Evolutionary conservation across 2,329 filamentous ascomycete genomes (phyloP).

Genomic region (Cordyceps cateniannulata): DNA sequence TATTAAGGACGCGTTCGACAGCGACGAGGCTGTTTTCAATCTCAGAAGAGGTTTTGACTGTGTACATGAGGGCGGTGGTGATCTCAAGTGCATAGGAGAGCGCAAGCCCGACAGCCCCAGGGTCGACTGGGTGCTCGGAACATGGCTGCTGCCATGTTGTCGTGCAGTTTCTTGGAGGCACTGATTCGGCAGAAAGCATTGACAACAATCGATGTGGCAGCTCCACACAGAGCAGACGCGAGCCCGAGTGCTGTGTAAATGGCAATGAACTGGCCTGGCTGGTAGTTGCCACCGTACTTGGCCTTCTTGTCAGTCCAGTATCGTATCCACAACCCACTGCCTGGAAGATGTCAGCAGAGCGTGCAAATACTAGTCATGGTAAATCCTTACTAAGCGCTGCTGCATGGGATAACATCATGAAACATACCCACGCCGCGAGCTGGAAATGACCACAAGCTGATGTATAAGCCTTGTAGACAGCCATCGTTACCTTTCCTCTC

Average conservation of each 20-base stretch:
- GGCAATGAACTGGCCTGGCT: constrained; percentile 77
- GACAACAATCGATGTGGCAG: constrained; percentile 78
- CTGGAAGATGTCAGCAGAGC: constrained; percentile 28
- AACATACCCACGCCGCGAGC: constrained; percentile 66
- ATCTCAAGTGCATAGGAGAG: constrained; percentile 94
- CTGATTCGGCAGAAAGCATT: constrained; percentile 98
- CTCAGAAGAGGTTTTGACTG: constrained; percentile 87
- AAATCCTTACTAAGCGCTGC: constrained; percentile 58
- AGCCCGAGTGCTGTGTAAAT: constrained; percentile 86
- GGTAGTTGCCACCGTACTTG: constrained; percentile 54
- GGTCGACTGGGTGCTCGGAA: constrained; percentile 72
- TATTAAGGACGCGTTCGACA: constrained; percentile 87
- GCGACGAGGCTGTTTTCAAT: constrained; percentile 95
- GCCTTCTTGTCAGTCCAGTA: constrained; percentile 74
- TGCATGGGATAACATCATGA: constrained; percentile 71
- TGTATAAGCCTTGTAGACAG: constrained; percentile 80
- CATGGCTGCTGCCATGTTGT: constrained; percentile 86
- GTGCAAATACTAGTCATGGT: constrained; percentile 9
- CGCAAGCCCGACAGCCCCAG: constrained; percentile 73
- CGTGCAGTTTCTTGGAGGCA: constrained; percentile 85
- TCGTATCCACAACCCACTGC: constrained; percentile 80
- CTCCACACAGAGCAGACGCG: constrained; percentile 69
- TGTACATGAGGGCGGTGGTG: constrained; percentile 89
- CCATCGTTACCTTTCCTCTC: constrained; percentile 89
- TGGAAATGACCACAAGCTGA: constrained; percentile 78